phyloP scores from a whole-genome alignment of 306 rosid genomes.

The Trifolium subterraneum region DNA sequence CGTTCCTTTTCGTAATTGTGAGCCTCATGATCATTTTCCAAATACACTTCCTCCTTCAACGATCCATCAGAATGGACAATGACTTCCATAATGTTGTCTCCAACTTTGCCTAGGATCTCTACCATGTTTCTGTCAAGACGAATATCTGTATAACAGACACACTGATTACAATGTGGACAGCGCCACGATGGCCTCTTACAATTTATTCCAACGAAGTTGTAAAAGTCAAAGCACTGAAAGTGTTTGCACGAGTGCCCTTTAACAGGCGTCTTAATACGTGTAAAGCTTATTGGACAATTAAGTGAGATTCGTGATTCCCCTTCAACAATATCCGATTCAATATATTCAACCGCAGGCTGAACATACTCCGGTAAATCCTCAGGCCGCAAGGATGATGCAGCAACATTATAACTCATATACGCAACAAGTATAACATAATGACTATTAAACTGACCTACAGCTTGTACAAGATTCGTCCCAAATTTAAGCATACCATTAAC shows the following conservation, averaged over 20 bases:
- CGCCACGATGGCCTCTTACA: slow-evolving; percentile 89
- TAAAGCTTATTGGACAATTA: slow-evolving; percentile 88
- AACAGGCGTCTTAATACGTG: slow-evolving; percentile 81
- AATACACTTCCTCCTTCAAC: slow-evolving; percentile 73
- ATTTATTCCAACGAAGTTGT: slow-evolving; percentile 69
- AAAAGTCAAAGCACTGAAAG: slow-evolving; percentile 91
- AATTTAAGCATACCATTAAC: slow-evolving; percentile 64
- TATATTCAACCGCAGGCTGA: slow-evolving; percentile 52
- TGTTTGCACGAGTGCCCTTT: slow-evolving; percentile 88
- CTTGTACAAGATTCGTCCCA: slow-evolving; percentile 91
- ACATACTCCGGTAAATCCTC: slow-evolving; percentile 64
- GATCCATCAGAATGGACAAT: slow-evolving; percentile 78
- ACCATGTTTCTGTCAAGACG: slow-evolving; percentile 78
- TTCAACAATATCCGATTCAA: slow-evolving; percentile 78
- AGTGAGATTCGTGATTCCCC: slow-evolving; percentile 93
- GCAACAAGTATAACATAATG: slow-evolving; percentile 59
- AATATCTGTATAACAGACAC: slow-evolving; percentile 71
- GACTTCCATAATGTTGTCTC: slow-evolving; percentile 66
- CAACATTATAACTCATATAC: slow-evolving; percentile 35
- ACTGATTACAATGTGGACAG: slow-evolving; percentile 91
- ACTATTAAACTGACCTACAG: slow-evolving; percentile 85
- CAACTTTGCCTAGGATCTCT: slow-evolving; percentile 82
- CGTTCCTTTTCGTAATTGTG: slow-evolving; percentile 46
- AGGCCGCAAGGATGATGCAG: slow-evolving; percentile 22
- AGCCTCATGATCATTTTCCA: slow-evolving; percentile 52